Percentiles rank a stretch among this genome's conserved stretches.
Evolutionary conservation across 176 grass and related monocot species (phyloP).

Genomic region (Lolium rigidum): DNA sequence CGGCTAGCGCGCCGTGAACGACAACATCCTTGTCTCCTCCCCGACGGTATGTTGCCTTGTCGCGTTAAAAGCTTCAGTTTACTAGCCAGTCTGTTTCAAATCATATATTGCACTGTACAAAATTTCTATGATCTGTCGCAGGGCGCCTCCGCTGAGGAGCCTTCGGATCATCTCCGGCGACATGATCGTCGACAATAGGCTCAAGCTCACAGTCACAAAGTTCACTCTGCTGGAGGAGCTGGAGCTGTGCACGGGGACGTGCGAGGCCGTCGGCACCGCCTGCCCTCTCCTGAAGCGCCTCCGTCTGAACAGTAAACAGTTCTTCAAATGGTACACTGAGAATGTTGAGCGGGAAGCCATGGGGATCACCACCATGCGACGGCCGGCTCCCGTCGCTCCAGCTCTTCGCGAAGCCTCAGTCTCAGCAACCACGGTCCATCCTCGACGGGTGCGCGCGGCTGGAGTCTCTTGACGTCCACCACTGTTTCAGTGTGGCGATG

Average conservation of each 20-base stretch:
- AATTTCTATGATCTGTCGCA: background rate
- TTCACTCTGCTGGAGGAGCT: constrained; percentile 39
- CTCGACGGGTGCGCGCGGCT: background rate
- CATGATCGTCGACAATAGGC: background rate
- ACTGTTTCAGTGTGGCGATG: constrained; percentile 31
- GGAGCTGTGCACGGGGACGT: background rate
- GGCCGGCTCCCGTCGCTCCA: constrained; percentile 12
- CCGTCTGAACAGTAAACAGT: background rate
- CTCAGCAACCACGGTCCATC: constrained; percentile 18
- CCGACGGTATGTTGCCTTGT: background rate
- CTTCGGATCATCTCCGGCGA: background rate
- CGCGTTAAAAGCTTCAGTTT: no score
- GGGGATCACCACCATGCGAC: background rate
- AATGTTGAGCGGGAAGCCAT: background rate
- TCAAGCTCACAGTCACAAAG: background rate
- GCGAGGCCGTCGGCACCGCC: background rate
- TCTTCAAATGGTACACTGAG: background rate
- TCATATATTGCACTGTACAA: background rate
- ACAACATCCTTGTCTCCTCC: background rate
- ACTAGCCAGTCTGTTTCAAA: background rate
- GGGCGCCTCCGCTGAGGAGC: constrained; percentile 26
- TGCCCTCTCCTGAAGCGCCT: constrained; percentile 23
- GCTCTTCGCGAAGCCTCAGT: constrained; percentile 36
- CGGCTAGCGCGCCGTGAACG: background rate
- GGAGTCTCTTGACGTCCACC: constrained; percentile 39